Evolutionary conservation across 257 asterid genomes (phyloP).

Genomic region (Nicotiana otophora): DNA sequence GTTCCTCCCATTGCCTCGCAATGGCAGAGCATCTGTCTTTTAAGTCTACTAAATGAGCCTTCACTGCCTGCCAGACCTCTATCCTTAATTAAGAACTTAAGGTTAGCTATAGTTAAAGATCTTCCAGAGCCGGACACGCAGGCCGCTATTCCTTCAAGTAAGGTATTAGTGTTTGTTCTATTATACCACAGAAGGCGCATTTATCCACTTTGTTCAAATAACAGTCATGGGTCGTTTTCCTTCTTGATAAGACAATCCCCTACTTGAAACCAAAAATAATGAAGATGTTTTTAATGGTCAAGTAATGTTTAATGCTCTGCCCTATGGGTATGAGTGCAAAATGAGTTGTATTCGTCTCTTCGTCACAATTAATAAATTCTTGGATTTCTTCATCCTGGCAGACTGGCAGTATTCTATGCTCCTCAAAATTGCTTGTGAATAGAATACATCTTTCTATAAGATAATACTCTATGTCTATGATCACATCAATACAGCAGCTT

Average conservation of each 20-base stretch:
- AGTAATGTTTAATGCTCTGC: not conserved
- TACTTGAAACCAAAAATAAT: too few species aligned
- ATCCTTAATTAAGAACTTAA: not conserved
- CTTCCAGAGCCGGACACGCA: not conserved
- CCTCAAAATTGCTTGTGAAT: not conserved
- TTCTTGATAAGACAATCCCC: not conserved
- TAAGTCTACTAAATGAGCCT: not conserved
- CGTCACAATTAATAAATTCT: not conserved
- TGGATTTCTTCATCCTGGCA: not conserved
- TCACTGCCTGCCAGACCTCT: not conserved
- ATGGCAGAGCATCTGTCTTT: not conserved
- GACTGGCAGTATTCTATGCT: not conserved
- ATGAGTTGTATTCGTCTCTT: not conserved
- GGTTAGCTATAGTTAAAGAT: not conserved
- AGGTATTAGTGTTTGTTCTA: not conserved
- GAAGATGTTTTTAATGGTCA: not conserved
- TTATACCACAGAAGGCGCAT: not conserved
- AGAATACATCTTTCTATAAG: not conserved
- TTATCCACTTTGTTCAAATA: not conserved
- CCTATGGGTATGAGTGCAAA: not conserved
- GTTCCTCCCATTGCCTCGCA: not conserved
- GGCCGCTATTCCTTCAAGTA: not conserved
- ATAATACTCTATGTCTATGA: not conserved
- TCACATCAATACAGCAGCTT: not conserved
- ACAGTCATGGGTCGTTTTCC: not conserved